Conservation (phyloP, 2,329 filamentous ascomycete genomes). For the Exophiala sp. region DNA sequence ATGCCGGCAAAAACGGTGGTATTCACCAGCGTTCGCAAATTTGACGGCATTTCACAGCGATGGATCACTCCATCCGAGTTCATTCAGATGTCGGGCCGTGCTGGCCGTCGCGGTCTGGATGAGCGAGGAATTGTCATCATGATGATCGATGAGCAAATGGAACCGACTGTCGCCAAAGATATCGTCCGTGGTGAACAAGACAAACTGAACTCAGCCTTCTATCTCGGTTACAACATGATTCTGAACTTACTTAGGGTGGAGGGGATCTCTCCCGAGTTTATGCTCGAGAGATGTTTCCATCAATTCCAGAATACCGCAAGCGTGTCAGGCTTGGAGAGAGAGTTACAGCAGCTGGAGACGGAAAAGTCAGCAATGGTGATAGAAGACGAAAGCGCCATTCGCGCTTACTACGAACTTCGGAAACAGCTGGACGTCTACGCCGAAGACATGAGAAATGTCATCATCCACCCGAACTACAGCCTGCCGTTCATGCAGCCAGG, state of each 20-base stretch:
- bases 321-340: constrained; percentile 75
- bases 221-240: constrained; percentile 99
- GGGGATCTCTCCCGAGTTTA: constrained; percentile 96
- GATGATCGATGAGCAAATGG: constrained; percentile 97
- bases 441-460: constrained; percentile 83
- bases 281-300: constrained; percentile 97
- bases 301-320: constrained; percentile 95
- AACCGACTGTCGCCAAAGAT: constrained; percentile 84
- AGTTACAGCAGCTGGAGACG: constrained; percentile 70
- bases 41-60: constrained; percentile 72
- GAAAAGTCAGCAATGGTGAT: constrained; percentile 69
- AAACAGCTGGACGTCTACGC: constrained; percentile 77
- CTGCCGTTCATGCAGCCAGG: constrained; percentile 78
- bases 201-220: constrained; percentile 93
- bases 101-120: constrained; percentile 92
- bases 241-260: constrained; percentile 95
- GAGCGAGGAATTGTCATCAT: constrained; percentile 98
- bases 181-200: constrained; percentile 97
- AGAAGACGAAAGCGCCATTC: constrained; percentile 77
- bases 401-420: constrained; percentile 87
- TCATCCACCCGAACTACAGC: constrained; percentile 85
- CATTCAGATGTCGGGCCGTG: constrained; percentile 97
- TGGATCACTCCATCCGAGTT: constrained; percentile 94
- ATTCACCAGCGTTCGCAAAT: constrained; percentile 96
- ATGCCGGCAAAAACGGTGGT: constrained; percentile 99